These are phyloP conservation scores for Lachnellula subtilissima DNA, from an alignment of 2,329 filamentous ascomycete species.

Conservation along the genomic window DNA sequence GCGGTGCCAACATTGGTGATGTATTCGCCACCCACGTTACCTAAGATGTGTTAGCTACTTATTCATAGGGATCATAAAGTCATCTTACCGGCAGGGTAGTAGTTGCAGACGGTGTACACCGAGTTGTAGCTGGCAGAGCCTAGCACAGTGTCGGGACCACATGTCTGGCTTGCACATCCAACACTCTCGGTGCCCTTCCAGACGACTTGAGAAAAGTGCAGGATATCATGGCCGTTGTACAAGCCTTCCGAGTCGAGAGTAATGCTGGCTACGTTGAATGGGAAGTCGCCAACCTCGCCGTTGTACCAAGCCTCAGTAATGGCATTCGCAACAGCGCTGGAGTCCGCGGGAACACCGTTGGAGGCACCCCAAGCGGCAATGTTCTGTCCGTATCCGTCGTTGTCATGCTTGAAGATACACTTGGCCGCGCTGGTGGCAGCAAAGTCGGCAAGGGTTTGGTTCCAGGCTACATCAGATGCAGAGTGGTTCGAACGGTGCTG, in stretches of 20 bases:
- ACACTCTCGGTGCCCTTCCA: slow-evolving; percentile 60
- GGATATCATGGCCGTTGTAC: slow-evolving; percentile 13
- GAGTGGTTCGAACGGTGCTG: slow-evolving; percentile 80
- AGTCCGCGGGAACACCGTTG: slow-evolving; percentile 44
- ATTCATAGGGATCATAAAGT: not conserved
- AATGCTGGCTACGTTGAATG: slow-evolving; percentile 42
- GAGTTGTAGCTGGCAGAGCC: slow-evolving; percentile 3
- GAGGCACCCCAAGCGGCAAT: slow-evolving; percentile 61
- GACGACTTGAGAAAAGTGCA: slow-evolving; percentile 69
- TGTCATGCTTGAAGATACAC: slow-evolving; percentile 72
- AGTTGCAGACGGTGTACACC: slow-evolving; percentile 79
- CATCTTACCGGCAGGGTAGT: slow-evolving; percentile 63
- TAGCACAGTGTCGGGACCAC: slow-evolving; percentile 42
- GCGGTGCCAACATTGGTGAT: slow-evolving; percentile 45
- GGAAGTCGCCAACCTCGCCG: slow-evolving; percentile 61
- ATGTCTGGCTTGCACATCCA: slow-evolving; percentile 58
- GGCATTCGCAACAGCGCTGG: slow-evolving; percentile 56
- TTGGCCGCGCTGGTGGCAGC: slow-evolving; percentile 58
- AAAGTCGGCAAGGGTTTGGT: slow-evolving; percentile 55
- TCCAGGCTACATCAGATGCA: slow-evolving; percentile 60
- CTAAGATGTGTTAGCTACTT: slow-evolving; percentile 33
- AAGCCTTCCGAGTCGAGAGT: too few species aligned
- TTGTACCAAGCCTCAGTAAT: slow-evolving; percentile 89
- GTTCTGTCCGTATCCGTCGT: slow-evolving; percentile 83
- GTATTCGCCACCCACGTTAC: slow-evolving; percentile 52